Percentiles rank a stretch among this genome's conserved stretches.
Conservation (phyloP, 176 grass and related monocot genomes). For the Coix lacrymajobi region DNA sequence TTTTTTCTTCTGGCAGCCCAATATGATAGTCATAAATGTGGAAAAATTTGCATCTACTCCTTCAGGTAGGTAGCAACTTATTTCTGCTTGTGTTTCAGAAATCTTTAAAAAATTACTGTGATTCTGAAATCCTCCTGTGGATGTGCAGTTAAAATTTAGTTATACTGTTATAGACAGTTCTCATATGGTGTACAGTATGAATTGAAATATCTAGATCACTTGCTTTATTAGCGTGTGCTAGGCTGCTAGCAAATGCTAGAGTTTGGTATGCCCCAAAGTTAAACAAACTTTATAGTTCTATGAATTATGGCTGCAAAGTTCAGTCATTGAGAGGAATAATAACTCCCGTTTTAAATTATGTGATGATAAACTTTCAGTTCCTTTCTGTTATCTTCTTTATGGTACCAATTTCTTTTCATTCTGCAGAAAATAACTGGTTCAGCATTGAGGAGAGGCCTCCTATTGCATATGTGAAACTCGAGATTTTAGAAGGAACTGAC, state of each 20-base stretch:
- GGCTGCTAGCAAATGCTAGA: constrained; percentile 12
- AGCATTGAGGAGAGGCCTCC: constrained; percentile 75
- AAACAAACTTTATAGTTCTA: neutral
- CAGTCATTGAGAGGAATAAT: neutral
- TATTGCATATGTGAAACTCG: constrained; percentile 72
- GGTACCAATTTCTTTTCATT: constrained; percentile 7
- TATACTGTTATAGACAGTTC: neutral
- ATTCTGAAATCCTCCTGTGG: neutral
- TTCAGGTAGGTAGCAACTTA: constrained; percentile 44
- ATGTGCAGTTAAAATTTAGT: neutral
- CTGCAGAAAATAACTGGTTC: constrained; percentile 77
- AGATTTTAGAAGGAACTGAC: constrained; percentile 87
- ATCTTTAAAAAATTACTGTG: neutral
- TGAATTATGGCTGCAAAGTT: neutral
- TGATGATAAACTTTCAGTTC: neutral
- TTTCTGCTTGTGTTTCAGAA: constrained; percentile 27
- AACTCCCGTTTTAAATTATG: neutral
- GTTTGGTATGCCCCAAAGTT: neutral
- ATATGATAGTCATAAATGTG: constrained; percentile 93
- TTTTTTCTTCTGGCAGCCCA: constrained; percentile 65
- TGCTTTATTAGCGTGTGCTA: constrained; percentile 17
- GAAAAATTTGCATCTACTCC: constrained; percentile 80
- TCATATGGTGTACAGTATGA: neutral
- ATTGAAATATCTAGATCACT: neutral
- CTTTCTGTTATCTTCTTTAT: neutral